Evolutionary conservation across 2,329 filamentous ascomycete genomes (phyloP).

Genomic region (Whalleya microplaca): DNA sequence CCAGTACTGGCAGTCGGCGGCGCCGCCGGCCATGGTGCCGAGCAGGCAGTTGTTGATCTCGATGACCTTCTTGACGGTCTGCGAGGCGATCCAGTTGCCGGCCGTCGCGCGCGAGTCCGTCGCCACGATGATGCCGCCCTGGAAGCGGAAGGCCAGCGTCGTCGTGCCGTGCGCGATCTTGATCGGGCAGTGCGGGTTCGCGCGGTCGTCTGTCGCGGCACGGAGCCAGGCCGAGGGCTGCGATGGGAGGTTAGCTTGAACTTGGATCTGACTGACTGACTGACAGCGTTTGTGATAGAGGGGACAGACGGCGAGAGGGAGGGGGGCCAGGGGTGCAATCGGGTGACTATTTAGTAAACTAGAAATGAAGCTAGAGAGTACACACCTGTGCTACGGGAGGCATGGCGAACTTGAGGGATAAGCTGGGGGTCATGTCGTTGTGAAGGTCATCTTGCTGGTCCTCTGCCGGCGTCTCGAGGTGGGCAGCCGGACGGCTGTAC

Average conservation of each 20-base stretch:
- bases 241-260: constrained; percentile 9
- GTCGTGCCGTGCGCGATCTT: constrained; percentile 99
- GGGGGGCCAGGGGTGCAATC: background rate
- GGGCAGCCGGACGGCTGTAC: constrained; percentile 79
- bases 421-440: constrained; percentile 69
- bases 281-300: constrained; percentile 4
- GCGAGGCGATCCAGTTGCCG: constrained; percentile 98
- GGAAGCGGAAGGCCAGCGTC: constrained; percentile 95
- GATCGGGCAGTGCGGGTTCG: constrained; percentile 96
- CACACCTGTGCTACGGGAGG: constrained; percentile 88
- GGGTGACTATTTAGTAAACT: background rate
- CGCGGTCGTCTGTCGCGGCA: constrained; percentile 94
- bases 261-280: background rate
- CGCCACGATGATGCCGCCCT: constrained; percentile 97
- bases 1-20: constrained; percentile 99
- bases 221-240: constrained; percentile 93
- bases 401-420: constrained; percentile 93
- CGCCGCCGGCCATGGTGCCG: constrained; percentile 97
- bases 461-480: constrained; percentile 71
- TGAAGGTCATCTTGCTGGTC: constrained; percentile 77
- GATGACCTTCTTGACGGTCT: constrained; percentile 99
- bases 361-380: constrained; percentile 18
- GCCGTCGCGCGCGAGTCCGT: constrained; percentile 97
- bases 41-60: constrained; percentile 94
- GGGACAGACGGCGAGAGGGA: background rate